Evolutionary conservation across 2,329 filamentous ascomycete species (phyloP).

Genomic region (Chaetomium strumarium): DNA sequence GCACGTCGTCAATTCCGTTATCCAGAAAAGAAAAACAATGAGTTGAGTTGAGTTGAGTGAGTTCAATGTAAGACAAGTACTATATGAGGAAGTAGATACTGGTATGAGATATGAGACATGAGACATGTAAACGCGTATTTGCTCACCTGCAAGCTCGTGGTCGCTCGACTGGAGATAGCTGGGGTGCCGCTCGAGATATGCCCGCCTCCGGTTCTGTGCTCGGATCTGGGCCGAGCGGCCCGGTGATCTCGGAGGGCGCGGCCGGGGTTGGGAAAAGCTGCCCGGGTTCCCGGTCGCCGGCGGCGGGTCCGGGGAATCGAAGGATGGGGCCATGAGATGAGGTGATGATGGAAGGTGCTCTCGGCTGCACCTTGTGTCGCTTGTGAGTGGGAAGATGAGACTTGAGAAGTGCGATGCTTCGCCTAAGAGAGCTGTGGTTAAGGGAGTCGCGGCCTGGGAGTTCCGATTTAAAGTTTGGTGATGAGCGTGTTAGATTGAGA

Average conservation of each 20-base stretch:
- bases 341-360: too few relatives aligned
- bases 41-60: not conserved
- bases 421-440: too few relatives aligned
- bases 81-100: too few relatives aligned
- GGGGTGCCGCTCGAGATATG: constrained; percentile 67
- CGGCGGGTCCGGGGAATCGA: constrained; percentile 13
- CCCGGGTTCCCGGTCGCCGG: not conserved
- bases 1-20: not conserved
- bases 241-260: constrained; percentile 39
- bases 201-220: constrained; percentile 69
- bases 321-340: constrained; percentile 12
- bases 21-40: not conserved
- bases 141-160: constrained; percentile 49
- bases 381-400: too few relatives aligned
- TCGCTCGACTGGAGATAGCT: constrained; percentile 60
- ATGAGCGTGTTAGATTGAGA: too few relatives aligned
- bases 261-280: constrained; percentile 36
- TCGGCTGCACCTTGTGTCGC: too few relatives aligned
- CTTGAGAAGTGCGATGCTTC: too few relatives aligned
- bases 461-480: too few relatives aligned
- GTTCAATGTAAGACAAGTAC: not conserved
- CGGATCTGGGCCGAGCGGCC: constrained; percentile 43
- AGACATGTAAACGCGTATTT: too few relatives aligned
- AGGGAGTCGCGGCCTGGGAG: too few relatives aligned
- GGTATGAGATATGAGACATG: too few relatives aligned